phyloP scores from a whole-genome alignment of 805 yeast genomes.

The Barnettozyma populi region DNA sequence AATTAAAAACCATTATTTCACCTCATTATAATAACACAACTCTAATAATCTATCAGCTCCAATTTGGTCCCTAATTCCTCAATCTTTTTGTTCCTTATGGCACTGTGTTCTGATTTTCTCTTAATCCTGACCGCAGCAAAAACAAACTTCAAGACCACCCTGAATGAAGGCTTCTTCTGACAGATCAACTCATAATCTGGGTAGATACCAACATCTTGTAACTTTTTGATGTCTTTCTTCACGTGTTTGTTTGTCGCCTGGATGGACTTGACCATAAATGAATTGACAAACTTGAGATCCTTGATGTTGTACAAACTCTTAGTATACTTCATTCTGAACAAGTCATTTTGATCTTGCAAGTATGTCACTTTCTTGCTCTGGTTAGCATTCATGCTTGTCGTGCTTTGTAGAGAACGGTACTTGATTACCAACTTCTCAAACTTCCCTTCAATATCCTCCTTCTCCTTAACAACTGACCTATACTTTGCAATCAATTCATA shows the following conservation, averaged over 20 bases:
- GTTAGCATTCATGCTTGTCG: constrained; percentile 19
- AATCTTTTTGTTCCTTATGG: constrained; percentile 16
- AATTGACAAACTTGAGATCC: constrained; percentile 32
- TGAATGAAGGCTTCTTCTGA: constrained; percentile 21
- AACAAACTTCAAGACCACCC: constrained; percentile 29
- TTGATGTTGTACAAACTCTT: constrained; percentile 34
- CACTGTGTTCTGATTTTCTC: constrained; percentile 26
- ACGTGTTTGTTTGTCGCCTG: constrained; percentile 22
- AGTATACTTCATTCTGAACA: constrained; percentile 42
- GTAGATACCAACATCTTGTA: constrained; percentile 24
- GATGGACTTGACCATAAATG: constrained; percentile 28
- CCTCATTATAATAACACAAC: background rate
- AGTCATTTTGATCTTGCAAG: constrained; percentile 37
- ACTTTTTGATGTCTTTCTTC: constrained; percentile 22
- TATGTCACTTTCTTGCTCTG: constrained; percentile 20
- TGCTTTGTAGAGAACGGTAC: constrained; percentile 24
- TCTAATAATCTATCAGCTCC: constrained; percentile 5
- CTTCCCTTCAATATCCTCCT: constrained; percentile 24
- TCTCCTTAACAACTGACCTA: constrained; percentile 23
- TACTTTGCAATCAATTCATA: constrained; percentile 27
- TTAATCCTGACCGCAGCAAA: constrained; percentile 34
- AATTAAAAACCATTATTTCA: background rate
- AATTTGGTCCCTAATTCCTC: constrained; percentile 9
- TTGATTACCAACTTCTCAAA: constrained; percentile 27
- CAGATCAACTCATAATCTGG: constrained; percentile 24